Conservation (phyloP, 2,329 filamentous ascomycete genomes). For the Cytospora chrysosperma region DNA sequence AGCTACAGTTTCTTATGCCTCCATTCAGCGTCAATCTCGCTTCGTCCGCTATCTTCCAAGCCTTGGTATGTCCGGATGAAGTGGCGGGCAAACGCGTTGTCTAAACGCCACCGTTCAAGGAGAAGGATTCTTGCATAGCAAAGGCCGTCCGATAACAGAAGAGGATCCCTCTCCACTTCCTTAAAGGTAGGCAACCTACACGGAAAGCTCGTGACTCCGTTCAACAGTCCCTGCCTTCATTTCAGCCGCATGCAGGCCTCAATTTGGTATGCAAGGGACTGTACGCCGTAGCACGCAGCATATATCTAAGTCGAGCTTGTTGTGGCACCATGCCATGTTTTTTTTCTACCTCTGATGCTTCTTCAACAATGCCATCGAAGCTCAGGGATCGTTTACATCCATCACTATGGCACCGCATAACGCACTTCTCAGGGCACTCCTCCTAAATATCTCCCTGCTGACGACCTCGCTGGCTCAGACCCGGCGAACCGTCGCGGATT, state of each 20-base stretch:
- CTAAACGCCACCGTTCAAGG: too few species aligned
- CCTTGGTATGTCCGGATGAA: not conserved
- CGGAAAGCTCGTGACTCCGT: not conserved
- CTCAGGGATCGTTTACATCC: not conserved
- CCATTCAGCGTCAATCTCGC: too few species aligned
- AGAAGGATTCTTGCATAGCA: too few species aligned
- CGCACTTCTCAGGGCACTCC: not conserved
- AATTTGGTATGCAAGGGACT: not conserved
- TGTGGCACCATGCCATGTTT: not conserved
- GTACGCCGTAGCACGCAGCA: not conserved
- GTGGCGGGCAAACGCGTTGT: too few species aligned
- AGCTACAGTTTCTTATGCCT: not conserved
- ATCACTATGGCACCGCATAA: not conserved
- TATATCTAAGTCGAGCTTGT: not conserved
- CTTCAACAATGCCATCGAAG: not conserved
- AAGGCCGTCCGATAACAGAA: too few species aligned
- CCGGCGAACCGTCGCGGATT: not conserved
- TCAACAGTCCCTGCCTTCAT: not conserved
- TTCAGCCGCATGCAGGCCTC: slow-evolving; percentile 6
- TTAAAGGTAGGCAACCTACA: not conserved
- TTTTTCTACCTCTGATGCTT: too few species aligned
- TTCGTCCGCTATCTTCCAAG: not conserved
- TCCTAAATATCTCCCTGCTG: not conserved
- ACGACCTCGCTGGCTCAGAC: not conserved
- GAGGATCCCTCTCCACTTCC: too few species aligned